Base-by-base conservation (phyloP, 2,329 filamentous ascomycete genomes). In the Fusarium burgessii region DNA sequence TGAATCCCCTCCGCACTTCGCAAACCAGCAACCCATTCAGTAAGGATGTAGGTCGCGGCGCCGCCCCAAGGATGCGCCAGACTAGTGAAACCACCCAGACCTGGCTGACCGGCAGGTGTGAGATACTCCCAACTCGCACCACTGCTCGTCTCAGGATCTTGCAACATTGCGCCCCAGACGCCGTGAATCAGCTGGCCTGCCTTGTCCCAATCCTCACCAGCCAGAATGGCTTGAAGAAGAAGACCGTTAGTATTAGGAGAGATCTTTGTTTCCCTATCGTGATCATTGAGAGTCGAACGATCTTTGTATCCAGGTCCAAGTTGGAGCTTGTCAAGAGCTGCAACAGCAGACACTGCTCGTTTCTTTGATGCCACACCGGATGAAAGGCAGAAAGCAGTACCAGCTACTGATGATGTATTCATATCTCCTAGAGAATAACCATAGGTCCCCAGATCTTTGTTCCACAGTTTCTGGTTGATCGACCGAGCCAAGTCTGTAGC, bases 41-140 rank as follows among this genome's bases (percentile, higher is more conserved):
- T 62, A 8, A 63, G 58, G 9, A 62, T 25, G 27, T 63, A 62
- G 2, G 58, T 40, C 11, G 60, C 60, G n/a, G 57, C 60, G 12
- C 60, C 60, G 3, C 60, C 60, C 57, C 60, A 63, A 4, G 60
- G 45, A 3, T 63, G 60, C 5, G 38, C 60, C 2, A 63, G 45
- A 1, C 57, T 54, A 4, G 57, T 63, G 33, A 63, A 63, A 3
- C 33, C 7, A 29, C 45, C 38, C 38, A 63, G 6, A 12, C 60
- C 60, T 8, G 60, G 60, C 9, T 14, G 49, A 4, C 60, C 45
- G 6, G 32, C 32, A n/a, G 59, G 57, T 5, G 59, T 33, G 8
- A 63, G 36, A 9, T 63, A 62, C 27, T 62, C 45, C 57, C 60
- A 62, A 3, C 60, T 62, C 36, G 45, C 60, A 8, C 60, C 60